phyloP scores from a whole-genome alignment of 106 monocot genomes.

The Iris macrosiphon region DNA sequence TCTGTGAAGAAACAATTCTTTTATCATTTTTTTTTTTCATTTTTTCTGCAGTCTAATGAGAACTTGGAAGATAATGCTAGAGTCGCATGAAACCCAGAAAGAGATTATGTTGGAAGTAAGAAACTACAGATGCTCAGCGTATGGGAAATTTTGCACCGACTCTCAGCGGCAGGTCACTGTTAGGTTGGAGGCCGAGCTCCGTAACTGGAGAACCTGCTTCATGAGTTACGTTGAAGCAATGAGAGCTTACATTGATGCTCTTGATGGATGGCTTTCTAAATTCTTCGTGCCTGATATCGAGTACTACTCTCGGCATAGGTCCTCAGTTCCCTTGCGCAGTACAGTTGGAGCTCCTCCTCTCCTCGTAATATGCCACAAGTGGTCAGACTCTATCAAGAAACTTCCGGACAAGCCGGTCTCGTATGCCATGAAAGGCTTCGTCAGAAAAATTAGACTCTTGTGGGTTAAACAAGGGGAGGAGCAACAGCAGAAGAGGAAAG shows the following conservation, averaged over 20 bases:
- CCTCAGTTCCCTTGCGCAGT: conserved; percentile 21
- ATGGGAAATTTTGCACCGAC: conserved; percentile 85
- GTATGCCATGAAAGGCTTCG: conserved; percentile 56
- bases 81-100: conserved; percentile 87
- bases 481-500: conserved; percentile 89
- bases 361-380: conserved; percentile 60
- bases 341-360: conserved; percentile 38
- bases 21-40: not conserved
- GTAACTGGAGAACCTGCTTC: conserved; percentile 76
- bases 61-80: conserved; percentile 84
- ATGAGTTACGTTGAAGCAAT: conserved; percentile 54
- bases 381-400: conserved; percentile 42
- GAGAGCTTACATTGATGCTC: conserved; percentile 71
- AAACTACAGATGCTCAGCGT: conserved; percentile 61
- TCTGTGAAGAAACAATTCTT: too few relatives aligned
- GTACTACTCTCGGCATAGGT: conserved; percentile 38
- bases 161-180: conserved; percentile 68
- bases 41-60: conserved; percentile 34
- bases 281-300: conserved; percentile 60
- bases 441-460: conserved; percentile 49
- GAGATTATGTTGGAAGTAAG: conserved; percentile 77
- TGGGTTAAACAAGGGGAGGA: conserved; percentile 87
- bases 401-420: conserved; percentile 56
- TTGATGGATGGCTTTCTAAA: conserved; percentile 86
- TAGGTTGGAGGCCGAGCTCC: conserved; percentile 71